Conservation (phyloP, 176 grass and related monocot species). For the Neostapfia colusana region DNA sequence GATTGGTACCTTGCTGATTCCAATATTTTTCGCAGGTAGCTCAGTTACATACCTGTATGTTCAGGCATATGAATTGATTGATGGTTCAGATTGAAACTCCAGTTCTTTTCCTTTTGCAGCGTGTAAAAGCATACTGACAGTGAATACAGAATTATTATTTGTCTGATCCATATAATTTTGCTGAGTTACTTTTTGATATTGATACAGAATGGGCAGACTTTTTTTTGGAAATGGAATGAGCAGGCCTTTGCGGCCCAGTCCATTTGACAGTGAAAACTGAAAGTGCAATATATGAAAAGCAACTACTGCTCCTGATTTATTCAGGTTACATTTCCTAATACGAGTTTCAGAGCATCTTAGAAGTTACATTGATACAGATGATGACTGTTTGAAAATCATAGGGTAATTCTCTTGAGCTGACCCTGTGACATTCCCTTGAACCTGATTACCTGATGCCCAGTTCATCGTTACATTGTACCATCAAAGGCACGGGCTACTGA, state of each 20-base stretch:
- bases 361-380: no score
- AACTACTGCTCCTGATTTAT: constrained; percentile 13
- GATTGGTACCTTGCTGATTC: not conserved
- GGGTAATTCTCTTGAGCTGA: no score
- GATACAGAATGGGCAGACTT: not conserved
- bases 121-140: not conserved
- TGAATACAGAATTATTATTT: not conserved
- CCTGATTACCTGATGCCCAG: no score
- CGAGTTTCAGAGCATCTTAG: constrained; percentile 22
- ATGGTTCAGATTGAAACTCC: not conserved
- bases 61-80: not conserved
- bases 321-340: not conserved
- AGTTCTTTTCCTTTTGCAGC: not conserved
- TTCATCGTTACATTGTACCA: no score
- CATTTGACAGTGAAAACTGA: no score
- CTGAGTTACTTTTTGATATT: not conserved
- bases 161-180: not conserved
- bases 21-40: not conserved
- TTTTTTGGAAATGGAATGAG: not conserved
- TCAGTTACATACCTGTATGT: not conserved
- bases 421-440: no score
- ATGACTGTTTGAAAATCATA: no score
- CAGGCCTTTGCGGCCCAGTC: not conserved
- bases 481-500: no score
- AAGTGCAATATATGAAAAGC: not conserved